phyloP scores from a whole-genome alignment of 2,329 filamentous ascomycete genomes.

The Arachnomyces sp. region DNA sequence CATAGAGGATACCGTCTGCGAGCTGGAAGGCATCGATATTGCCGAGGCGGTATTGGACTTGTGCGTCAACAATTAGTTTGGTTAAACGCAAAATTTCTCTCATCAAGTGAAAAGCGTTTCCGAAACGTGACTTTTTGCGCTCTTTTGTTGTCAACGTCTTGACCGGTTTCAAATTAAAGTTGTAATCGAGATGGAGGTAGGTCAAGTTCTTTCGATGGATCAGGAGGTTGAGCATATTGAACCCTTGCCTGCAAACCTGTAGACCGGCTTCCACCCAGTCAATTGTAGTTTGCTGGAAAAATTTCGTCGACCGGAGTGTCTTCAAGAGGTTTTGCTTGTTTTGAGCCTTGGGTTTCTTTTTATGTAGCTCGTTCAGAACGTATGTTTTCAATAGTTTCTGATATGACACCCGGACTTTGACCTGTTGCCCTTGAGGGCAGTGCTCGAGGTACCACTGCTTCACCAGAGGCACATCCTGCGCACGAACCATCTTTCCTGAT shows the following conservation, averaged over 20 bases:
- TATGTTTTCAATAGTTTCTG: conserved; percentile 96
- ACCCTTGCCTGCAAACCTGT: conserved; percentile 95
- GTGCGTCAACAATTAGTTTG: conserved; percentile 95
- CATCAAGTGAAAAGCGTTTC: conserved; percentile 99
- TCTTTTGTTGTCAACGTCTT: conserved; percentile 98
- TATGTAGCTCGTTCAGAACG: conserved; percentile 93
- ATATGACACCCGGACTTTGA: conserved; percentile 96
- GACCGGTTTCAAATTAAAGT: conserved; percentile 98
- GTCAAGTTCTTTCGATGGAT: conserved; percentile 98
- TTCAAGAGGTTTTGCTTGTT: conserved; percentile 88
- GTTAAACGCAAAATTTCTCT: conserved; percentile 92
- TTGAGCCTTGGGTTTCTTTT: conserved; percentile 88
- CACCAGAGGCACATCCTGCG: conserved; percentile 90
- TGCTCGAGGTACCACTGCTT: conserved; percentile 99
- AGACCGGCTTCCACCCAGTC: conserved; percentile 99
- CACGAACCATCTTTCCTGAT: conserved; percentile 91
- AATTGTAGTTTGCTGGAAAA: conserved; percentile 98
- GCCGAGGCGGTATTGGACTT: conserved; percentile 93
- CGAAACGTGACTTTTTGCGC: conserved; percentile 97
- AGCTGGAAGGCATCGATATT: conserved; percentile 99
- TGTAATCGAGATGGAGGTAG: conserved; percentile 97
- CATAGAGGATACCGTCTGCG: conserved; percentile 96
- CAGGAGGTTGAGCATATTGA: conserved; percentile 97
- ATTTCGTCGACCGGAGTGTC: conserved; percentile 91
- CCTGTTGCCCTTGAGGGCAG: conserved; percentile 79